Conservation (phyloP, 2,329 filamentous ascomycete species). For the Trichoderma sp. region DNA sequence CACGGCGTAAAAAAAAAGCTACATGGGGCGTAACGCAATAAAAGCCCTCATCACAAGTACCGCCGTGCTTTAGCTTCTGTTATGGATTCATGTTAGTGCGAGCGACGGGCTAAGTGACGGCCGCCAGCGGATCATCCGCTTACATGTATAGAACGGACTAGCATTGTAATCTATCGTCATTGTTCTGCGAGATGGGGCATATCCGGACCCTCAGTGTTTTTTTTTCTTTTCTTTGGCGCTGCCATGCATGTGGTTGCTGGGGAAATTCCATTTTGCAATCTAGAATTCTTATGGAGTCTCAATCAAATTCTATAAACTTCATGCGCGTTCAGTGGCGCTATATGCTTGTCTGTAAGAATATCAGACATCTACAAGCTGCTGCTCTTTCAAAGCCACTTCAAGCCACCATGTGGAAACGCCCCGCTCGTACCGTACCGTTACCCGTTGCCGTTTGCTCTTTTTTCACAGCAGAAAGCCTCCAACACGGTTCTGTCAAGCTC, state of each 20-base stretch:
- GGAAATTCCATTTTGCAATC: background rate
- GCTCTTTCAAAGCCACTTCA: background rate
- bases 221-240: background rate
- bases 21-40: background rate
- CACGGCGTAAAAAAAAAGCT: background rate
- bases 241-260: slow-evolving; percentile 2
- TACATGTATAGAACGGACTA: background rate
- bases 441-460: slow-evolving; percentile 23
- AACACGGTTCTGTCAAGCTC: background rate
- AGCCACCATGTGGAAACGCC: slow-evolving; percentile 28
- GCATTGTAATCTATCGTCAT: slow-evolving; percentile 4
- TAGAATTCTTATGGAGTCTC: background rate
- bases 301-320: background rate
- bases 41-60: slow-evolving; percentile 19
- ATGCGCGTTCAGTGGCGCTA: background rate
- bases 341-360: background rate
- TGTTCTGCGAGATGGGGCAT: slow-evolving; percentile 3
- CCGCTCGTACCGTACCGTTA: slow-evolving; percentile 30
- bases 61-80: background rate
- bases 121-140: slow-evolving; percentile 28
- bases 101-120: slow-evolving; percentile 23
- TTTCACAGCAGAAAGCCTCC: background rate
- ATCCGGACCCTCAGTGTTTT: background rate
- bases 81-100: background rate
- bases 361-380: background rate